Percentiles rank a stretch among this genome's conserved stretches.
Evolutionary conservation across 371 early-diverging fungal genomes (phyloP).

Genomic region (Mucor velutinosus): DNA sequence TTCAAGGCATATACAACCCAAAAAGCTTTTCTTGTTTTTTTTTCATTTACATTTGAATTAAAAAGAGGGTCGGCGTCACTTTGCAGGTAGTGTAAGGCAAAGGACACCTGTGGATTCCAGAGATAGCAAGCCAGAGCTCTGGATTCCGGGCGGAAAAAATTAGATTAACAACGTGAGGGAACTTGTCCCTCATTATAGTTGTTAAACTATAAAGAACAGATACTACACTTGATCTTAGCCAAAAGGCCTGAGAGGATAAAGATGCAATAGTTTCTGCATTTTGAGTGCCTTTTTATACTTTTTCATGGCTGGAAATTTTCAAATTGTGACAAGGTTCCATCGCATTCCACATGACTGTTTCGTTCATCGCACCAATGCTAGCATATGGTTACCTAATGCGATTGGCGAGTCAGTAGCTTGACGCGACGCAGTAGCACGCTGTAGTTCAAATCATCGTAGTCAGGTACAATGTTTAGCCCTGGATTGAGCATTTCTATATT

Average conservation of each 20-base stretch:
- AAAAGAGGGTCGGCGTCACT: constrained; percentile 39
- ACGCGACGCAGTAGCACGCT: too few relatives aligned
- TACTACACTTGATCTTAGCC: constrained; percentile 87
- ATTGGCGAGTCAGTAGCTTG: too few relatives aligned
- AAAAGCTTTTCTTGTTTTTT: not conserved
- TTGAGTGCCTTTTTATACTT: constrained; percentile 34
- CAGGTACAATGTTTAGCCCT: too few relatives aligned
- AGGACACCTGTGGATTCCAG: constrained; percentile 38
- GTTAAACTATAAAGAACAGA: constrained; percentile 82
- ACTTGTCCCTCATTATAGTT: constrained; percentile 63
- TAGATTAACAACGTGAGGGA: constrained; percentile 54
- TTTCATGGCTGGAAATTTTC: constrained; percentile 4
- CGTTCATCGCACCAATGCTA: too few relatives aligned
- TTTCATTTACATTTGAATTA: constrained; percentile 19
- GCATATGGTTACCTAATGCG: too few relatives aligned
- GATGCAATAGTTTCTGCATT: constrained; percentile 24
- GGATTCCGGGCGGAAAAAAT: constrained; percentile 52
- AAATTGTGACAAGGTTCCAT: too few relatives aligned
- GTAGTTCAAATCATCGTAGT: too few relatives aligned
- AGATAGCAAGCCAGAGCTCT: constrained; percentile 46
- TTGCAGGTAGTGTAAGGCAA: constrained; percentile 45
- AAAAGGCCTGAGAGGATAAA: constrained; percentile 74
- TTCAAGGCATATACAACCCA: too few relatives aligned
- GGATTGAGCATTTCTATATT: too few relatives aligned
- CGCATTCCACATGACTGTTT: too few relatives aligned